phyloP scores from a whole-genome alignment of 2,329 filamentous ascomycete species.

The Drechslerella stenobrocha region DNA sequence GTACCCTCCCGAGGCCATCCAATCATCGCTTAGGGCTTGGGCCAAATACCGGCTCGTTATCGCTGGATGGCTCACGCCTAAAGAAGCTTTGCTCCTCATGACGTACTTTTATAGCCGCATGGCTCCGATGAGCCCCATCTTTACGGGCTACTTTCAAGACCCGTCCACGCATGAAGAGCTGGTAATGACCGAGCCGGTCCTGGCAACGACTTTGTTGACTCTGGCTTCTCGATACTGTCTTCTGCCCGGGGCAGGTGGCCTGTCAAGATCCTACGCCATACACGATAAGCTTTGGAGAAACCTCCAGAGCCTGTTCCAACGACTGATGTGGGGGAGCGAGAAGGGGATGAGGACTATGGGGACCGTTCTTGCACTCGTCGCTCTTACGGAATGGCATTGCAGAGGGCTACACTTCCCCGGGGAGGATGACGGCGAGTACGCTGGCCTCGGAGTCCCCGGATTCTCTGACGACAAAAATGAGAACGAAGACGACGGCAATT shows the following conservation, averaged over 20 bases:
- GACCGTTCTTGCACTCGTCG: slow-evolving; percentile 89
- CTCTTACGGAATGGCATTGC: slow-evolving; percentile 96
- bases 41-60: slow-evolving; percentile 89
- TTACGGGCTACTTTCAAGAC: slow-evolving; percentile 64
- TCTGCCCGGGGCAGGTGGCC: slow-evolving; percentile 75
- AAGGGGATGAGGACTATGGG: slow-evolving; percentile 72
- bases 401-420: slow-evolving; percentile 89
- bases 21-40: slow-evolving; percentile 77
- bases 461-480: slow-evolving; percentile 66
- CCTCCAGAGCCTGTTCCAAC: slow-evolving; percentile 89
- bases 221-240: slow-evolving; percentile 85
- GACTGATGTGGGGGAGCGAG: slow-evolving; percentile 76
- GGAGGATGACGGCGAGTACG: slow-evolving; percentile 67
- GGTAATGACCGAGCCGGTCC: slow-evolving; percentile 86
- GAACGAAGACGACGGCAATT: slow-evolving; percentile 54
- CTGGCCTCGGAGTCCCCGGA: slow-evolving; percentile 67
- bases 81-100: slow-evolving; percentile 90
- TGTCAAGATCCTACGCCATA: slow-evolving; percentile 83
- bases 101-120: slow-evolving; percentile 94
- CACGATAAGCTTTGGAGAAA: slow-evolving; percentile 96
- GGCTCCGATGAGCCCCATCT: slow-evolving; percentile 89
- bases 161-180: slow-evolving; percentile 75
- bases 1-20: slow-evolving; percentile 57
- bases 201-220: slow-evolving; percentile 86
- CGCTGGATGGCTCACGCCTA: slow-evolving; percentile 91